Evolutionary conservation across 1,284 basidiomycete species (phyloP), one percentile per base, ranked within the genome.

Genomic region (Apiotrichum brassicae): DNA sequence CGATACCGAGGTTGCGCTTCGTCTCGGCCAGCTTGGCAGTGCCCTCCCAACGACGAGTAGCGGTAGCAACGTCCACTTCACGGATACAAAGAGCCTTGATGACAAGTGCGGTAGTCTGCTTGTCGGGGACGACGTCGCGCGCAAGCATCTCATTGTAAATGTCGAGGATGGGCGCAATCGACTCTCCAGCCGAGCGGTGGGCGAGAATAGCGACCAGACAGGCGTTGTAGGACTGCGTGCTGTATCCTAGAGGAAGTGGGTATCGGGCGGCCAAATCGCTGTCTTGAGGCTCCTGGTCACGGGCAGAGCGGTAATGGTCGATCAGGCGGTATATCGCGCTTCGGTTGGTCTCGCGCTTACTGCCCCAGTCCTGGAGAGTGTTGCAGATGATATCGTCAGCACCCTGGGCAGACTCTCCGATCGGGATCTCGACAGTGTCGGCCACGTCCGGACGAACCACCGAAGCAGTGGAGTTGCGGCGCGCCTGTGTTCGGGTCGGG

Each of bases 81-180:
- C 90, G 83, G 24, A 78, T 74, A 20, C 82, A 81, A 50, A 95
- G 79, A 0, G 82, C 83, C 2, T 72, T 65, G 54, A 95, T 82
- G 45, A 93, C 76, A 30, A 75, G 72, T n/a, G 76, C 67, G 65
- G 89, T 92, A 0, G 89, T 92, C 33, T 71, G 64, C 12, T 75
- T 61, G 58, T 84, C 84, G 16, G 91, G 89, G 0, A 80, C 64
- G 13, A 91, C 65, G 20, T 81, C 81, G 37, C 75, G 76, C n/a
- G 77, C 73, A 40, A 90, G 73, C 78, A 93, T 82, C 48, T 82
- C 77, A 61, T 86, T 82, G 76, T 94, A 94, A 5, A 82, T 77
- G 50, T 83, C 80, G 54, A 87, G 72, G 42, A 91, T 73, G 34
- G 78, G 66, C 0, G 76, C 74, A 34, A 88, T 76, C 5, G 82